phyloP scores from a whole-genome alignment of 192 early-diverging fungal species.

The Linnemannia exigua region DNA sequence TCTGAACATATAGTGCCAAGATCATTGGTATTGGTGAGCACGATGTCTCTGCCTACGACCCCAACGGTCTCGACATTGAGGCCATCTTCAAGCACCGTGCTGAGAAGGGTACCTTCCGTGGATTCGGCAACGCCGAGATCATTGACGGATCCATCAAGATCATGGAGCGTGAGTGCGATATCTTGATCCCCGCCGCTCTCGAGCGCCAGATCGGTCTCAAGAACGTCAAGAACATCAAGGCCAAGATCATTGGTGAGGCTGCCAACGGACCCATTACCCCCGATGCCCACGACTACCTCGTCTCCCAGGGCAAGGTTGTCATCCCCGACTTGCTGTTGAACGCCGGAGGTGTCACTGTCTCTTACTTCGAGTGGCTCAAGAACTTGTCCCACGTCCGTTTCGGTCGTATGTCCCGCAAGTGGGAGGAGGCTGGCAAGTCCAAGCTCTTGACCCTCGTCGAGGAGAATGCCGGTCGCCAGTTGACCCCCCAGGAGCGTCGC shows the following conservation, averaged over 20 bases:
- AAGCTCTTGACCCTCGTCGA: conserved; percentile 82
- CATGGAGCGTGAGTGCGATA: conserved; percentile 85
- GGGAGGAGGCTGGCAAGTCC: conserved; percentile 83
- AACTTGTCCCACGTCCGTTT: conserved; percentile 89
- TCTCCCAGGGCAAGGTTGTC: conserved; percentile 71
- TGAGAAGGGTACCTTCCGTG: conserved; percentile 77
- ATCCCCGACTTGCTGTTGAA: conserved; percentile 86
- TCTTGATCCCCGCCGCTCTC: conserved; percentile 86
- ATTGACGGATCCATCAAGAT: conserved; percentile 68
- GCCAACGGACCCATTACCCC: conserved; percentile 90
- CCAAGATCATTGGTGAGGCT: conserved; percentile 88
- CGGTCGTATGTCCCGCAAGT: conserved; percentile 88
- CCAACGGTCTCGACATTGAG: conserved; percentile 76
- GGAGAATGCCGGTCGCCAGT: conserved; percentile 79
- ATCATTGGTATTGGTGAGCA: conserved; percentile 82
- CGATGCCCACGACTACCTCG: conserved; percentile 77
- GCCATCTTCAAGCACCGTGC: conserved; percentile 74
- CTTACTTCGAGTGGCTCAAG: conserved; percentile 86
- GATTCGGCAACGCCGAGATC: conserved; percentile 72
- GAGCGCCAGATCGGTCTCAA: conserved; percentile 84
- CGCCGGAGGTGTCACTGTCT: conserved; percentile 88
- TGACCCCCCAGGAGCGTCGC: conserved; percentile 81
- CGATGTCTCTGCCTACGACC: conserved; percentile 75
- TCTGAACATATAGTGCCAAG: conserved; percentile 67
- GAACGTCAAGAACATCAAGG: conserved; percentile 81